These are phyloP conservation scores for Blastomyces parvus DNA, from an alignment of 2,329 filamentous ascomycete genomes.

Conservation along the genomic window DNA sequence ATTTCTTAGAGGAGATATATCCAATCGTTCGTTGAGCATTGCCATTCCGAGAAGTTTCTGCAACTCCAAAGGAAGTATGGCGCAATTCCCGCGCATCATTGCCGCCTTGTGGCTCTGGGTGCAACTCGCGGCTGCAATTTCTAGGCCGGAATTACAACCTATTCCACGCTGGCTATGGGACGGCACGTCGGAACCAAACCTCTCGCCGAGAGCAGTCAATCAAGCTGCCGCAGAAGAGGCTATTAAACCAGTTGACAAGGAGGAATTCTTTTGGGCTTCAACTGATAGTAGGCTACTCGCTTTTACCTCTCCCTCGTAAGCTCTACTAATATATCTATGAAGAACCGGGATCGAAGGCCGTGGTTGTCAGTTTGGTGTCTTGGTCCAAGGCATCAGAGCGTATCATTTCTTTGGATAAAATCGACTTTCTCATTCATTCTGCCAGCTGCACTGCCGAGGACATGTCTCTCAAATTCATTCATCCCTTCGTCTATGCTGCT, in stretches of 20 bases:
- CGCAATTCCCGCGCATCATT: constrained; percentile 6
- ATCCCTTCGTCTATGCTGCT: constrained; percentile 7
- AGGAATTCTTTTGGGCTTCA: constrained; percentile 11
- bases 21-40: not conserved
- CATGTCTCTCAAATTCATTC: constrained; percentile 7
- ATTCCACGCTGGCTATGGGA: constrained; percentile 8
- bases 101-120: constrained; percentile 9
- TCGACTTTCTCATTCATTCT: constrained; percentile 5
- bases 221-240: not conserved
- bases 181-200: not conserved
- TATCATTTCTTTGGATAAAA: constrained; percentile 9
- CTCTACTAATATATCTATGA: not conserved
- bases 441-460: constrained; percentile 7
- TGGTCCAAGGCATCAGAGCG: constrained; percentile 8
- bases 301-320: not conserved
- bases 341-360: constrained; percentile 9
- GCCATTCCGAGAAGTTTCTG: not conserved
- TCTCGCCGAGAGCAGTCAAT: not conserved
- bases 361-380: constrained; percentile 10
- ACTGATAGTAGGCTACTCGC: constrained; percentile 6
- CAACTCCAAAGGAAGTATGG: constrained; percentile 9
- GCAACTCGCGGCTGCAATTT: constrained; percentile 5
- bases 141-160: constrained; percentile 5
- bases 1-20: not conserved
- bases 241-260: constrained; percentile 2